phyloP scores from a whole-genome alignment of 1,284 basidiomycete genomes.

The Ustilago xerochloae region DNA sequence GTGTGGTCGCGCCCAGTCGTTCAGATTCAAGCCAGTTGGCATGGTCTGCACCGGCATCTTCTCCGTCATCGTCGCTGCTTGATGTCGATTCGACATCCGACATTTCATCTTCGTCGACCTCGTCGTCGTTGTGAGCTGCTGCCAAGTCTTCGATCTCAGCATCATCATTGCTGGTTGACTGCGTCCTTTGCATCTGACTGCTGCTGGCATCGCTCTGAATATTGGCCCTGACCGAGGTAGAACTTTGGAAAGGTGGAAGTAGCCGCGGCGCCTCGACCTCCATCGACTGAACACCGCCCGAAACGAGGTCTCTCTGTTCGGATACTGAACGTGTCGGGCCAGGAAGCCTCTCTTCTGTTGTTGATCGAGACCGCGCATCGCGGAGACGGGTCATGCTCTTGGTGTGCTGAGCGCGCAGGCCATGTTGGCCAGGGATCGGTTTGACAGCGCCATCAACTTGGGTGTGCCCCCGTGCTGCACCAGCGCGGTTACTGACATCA shows the following conservation, averaged over 20 bases:
- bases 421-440: constrained; percentile 29
- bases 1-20: constrained; percentile 21
- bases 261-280: constrained; percentile 41
- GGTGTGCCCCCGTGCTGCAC: constrained; percentile 1
- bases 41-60: constrained; percentile 21
- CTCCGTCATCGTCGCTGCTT: constrained; percentile 43
- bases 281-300: constrained; percentile 36
- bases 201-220: constrained; percentile 3
- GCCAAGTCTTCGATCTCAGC: constrained; percentile 32
- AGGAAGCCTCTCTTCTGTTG: constrained; percentile 21
- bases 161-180: constrained; percentile 3
- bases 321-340: constrained; percentile 27
- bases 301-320: constrained; percentile 26
- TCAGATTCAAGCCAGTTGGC: constrained; percentile 43
- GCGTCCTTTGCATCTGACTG: constrained; percentile 2
- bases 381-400: constrained; percentile 46
- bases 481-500: constrained; percentile 48
- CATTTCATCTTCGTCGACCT: constrained; percentile 38
- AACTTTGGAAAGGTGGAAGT: constrained; percentile 34
- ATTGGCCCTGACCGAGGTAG: constrained; percentile 14
- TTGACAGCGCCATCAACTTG: constrained; percentile 24
- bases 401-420: constrained; percentile 32
- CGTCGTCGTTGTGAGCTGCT: constrained; percentile 10
- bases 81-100: constrained; percentile 43
- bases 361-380: constrained; percentile 34